A percentile compares a stretch with the other conserved stretches of the same genome.
These are phyloP conservation scores for Colletotrichum liaoningense DNA, from an alignment of 2,329 filamentous ascomycete species.

Conservation along the genomic window DNA sequence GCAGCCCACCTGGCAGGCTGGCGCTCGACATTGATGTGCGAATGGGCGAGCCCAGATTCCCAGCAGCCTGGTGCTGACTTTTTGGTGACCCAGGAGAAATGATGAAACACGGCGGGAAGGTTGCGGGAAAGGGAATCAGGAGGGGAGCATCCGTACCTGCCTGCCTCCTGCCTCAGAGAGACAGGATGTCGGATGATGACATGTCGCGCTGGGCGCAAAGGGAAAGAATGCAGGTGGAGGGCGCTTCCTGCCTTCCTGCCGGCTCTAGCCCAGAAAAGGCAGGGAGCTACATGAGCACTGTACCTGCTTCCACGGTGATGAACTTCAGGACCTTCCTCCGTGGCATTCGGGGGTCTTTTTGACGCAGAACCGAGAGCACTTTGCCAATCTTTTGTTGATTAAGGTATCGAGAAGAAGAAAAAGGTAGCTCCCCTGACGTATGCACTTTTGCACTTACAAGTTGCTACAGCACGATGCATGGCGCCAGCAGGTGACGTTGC, in stretches of 20 bases:
- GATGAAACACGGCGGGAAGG: constrained; percentile 32
- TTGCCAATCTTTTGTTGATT: background rate
- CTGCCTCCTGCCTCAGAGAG: background rate
- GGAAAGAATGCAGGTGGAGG: background rate
- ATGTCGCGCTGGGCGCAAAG: constrained; percentile 10
- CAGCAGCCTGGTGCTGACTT: constrained; percentile 24
- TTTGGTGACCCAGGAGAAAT: constrained; percentile 22
- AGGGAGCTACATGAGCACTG: constrained; percentile 18
- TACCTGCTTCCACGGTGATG: background rate
- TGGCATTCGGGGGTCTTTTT: background rate
- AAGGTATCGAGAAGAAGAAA: background rate
- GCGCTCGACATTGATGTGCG: constrained; percentile 12
- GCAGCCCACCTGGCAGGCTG: constrained; percentile 17
- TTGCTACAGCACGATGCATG: background rate
- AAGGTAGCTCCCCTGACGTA: background rate
- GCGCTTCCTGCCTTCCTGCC: background rate
- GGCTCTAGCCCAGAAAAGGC: constrained; percentile 9
- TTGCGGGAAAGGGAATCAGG: constrained; percentile 7
- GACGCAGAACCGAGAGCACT: background rate
- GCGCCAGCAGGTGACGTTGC: background rate
- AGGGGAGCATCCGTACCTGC: background rate
- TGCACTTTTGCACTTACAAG: background rate
- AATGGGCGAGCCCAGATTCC: constrained; percentile 14
- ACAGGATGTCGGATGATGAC: constrained; percentile 31
- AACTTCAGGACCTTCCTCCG: constrained; percentile 6